Conservation (phyloP, 306 rosid species). For the barrel medic (Medicago truncatula) region MtrunA17r5.0-ANR NC_053047.1:6218501-6219000, state of each 20-base stretch:
- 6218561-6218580: conserved; percentile 87
- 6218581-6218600: conserved; percentile 62
- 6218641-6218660: background rate
- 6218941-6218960: conserved; percentile 57
- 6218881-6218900: conserved; percentile 28
- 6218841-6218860: conserved; percentile 47
- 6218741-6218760: conserved; percentile 97
- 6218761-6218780: conserved; percentile 86
- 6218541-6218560: conserved; percentile 80
- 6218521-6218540: conserved; percentile 94
- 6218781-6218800: conserved; percentile 55
- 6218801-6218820: conserved; percentile 57
- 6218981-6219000: conserved; percentile 52
- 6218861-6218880: conserved; percentile 6
- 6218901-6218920: conserved; percentile 55
- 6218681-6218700: background rate
- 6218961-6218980: conserved; percentile 62
- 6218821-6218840: conserved; percentile 52
- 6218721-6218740: background rate
- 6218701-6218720: background rate
- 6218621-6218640: no score
- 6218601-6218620: conserved; percentile 15
- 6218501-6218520: conserved; percentile 92
- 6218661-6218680: no score
- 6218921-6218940: conserved; percentile 43